Percentiles rank a stretch among this genome's conserved stretches.
Evolutionary conservation across 257 asterid genomes (phyloP).

Genomic region (Ajuga chamaepitys): DNA sequence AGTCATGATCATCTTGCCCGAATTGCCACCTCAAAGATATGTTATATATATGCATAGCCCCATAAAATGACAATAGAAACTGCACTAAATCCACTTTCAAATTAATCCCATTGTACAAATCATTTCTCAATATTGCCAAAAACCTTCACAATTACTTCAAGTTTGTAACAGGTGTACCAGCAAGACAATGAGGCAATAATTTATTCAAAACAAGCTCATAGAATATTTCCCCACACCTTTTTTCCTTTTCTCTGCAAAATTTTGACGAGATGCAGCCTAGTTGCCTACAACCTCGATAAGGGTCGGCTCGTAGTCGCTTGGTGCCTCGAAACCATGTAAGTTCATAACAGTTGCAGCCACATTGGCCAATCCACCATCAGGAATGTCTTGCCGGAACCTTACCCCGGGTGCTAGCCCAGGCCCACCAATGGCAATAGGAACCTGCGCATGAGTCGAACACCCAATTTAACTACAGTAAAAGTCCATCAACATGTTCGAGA

Average conservation of each 20-base stretch:
- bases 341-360: slow-evolving; percentile 90
- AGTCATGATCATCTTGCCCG: no score
- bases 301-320: slow-evolving; percentile 72
- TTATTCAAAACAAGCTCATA: slow-evolving; percentile 17
- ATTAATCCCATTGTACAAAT: no score
- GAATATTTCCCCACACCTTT: background rate
- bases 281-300: slow-evolving; percentile 66
- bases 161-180: background rate
- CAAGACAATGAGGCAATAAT: background rate
- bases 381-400: slow-evolving; percentile 64
- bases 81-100: no score
- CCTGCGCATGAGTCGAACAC: slow-evolving; percentile 30
- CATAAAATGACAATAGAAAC: no score
- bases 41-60: no score
- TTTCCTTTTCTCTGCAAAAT: slow-evolving; percentile 1
- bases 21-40: no score
- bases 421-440: slow-evolving; percentile 88
- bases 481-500: background rate
- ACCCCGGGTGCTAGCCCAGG: slow-evolving; percentile 66
- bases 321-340: slow-evolving; percentile 82
- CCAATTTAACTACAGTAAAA: background rate
- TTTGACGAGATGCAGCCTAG: slow-evolving; percentile 16
- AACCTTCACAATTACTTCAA: background rate
- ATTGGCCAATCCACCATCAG: slow-evolving; percentile 73
- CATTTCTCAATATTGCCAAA: no score